phyloP scores from a whole-genome alignment of 225 moss, liverwort and hornwort genomes.

The Lunularia cruciata region DNA sequence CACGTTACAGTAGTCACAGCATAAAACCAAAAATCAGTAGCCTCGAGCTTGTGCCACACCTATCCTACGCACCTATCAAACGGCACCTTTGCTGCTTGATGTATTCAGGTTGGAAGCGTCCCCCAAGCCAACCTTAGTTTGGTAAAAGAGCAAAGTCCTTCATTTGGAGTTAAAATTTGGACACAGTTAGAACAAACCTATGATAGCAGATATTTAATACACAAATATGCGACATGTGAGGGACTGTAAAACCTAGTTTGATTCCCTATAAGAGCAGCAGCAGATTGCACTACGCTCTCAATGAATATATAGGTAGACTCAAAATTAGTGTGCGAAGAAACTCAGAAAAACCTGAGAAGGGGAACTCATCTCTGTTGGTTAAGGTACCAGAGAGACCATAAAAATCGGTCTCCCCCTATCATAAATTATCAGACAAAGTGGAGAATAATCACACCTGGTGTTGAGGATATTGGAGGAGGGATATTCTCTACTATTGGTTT shows the following conservation, averaged over 20 bases:
- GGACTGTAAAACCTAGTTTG: slow-evolving; percentile 23
- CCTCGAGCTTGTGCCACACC: slow-evolving; percentile 15
- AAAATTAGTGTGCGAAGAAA: slow-evolving; percentile 11
- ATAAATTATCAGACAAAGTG: too few relatives aligned
- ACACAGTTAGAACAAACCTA: slow-evolving; percentile 19
- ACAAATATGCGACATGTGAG: slow-evolving; percentile 26
- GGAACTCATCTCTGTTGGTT: slow-evolving; percentile 15
- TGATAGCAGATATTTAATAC: slow-evolving; percentile 28
- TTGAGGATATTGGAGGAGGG: background rate
- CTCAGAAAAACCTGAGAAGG: slow-evolving; percentile 16
- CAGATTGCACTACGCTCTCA: slow-evolving; percentile 36
- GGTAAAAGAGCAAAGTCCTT: slow-evolving; percentile 18
- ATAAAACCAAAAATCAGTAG: slow-evolving; percentile 28
- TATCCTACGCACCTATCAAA: slow-evolving; percentile 32
- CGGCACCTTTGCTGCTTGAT: slow-evolving; percentile 23
- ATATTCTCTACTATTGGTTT: slow-evolving; percentile 26
- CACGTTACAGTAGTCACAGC: slow-evolving; percentile 41
- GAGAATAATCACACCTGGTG: background rate
- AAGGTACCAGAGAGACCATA: slow-evolving; percentile 12
- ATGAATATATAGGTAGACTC: slow-evolving; percentile 24
- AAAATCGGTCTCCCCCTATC: slow-evolving; percentile 28
- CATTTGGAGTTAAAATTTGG: slow-evolving; percentile 11
- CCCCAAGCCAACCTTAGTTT: slow-evolving; percentile 13
- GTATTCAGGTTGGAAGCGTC: slow-evolving; percentile 24
- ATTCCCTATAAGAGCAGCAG: slow-evolving; percentile 23